These are phyloP conservation scores for Delonix regia DNA, from an alignment of 306 rosid genomes.

Conservation along the genomic window DNA sequence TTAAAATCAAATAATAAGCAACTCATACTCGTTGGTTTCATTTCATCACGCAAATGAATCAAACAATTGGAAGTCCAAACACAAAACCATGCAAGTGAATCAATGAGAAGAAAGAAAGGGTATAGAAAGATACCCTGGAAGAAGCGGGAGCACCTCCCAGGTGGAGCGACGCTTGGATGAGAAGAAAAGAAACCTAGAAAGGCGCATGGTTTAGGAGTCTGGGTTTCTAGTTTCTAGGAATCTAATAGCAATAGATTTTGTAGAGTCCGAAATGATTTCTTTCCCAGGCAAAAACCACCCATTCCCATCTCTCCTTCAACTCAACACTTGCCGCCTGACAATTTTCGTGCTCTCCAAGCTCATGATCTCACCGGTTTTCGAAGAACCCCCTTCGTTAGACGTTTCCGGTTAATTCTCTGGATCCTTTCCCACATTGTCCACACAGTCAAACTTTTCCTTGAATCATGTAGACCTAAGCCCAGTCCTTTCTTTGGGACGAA, in stretches of 20 bases:
- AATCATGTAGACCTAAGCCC: too few species aligned
- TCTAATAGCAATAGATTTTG: slow-evolving; percentile 5
- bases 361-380: neutral
- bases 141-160: slow-evolving; percentile 43
- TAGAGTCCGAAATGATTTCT: neutral
- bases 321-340: neutral
- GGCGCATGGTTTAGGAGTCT: slow-evolving; percentile 45
- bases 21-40: neutral
- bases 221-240: neutral
- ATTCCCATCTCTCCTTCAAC: neutral
- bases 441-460: neutral
- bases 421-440: neutral
- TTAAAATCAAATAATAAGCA: neutral
- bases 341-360: slow-evolving; percentile 40
- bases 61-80: neutral
- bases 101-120: slow-evolving; percentile 3
- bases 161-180: slow-evolving; percentile 50
- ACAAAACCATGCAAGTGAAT: neutral
- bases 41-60: neutral
- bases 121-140: slow-evolving; percentile 57
- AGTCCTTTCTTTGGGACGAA: too few species aligned
- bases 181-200: slow-evolving; percentile 52
- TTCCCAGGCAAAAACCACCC: slow-evolving; percentile 14
- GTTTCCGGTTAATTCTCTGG: too few species aligned
- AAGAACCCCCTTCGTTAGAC: neutral